These are phyloP conservation scores for Entomortierella chlamydospora DNA, from an alignment of 192 early-diverging fungal species.

Conservation along the genomic window DNA sequence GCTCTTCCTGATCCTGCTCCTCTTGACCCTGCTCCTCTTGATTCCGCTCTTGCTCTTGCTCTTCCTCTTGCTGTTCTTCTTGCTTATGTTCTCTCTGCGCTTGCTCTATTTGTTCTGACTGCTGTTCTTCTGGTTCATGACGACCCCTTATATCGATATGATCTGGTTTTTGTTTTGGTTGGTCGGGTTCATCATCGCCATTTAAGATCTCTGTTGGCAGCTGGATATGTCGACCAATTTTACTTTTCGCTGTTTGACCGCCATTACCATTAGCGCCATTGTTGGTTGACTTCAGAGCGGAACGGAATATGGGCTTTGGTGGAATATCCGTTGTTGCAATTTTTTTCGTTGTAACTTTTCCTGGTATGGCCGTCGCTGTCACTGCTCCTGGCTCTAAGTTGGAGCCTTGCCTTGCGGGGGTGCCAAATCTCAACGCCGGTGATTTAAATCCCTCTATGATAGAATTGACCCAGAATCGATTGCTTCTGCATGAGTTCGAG, in stretches of 20 bases:
- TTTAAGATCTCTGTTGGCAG: conserved; percentile 25
- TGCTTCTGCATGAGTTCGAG: no score
- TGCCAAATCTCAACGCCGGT: not conserved
- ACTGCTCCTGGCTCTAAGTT: not conserved
- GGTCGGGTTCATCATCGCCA: conserved; percentile 9
- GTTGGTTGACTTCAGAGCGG: conserved; percentile 33
- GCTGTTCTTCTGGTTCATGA: not conserved
- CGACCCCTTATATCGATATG: no score
- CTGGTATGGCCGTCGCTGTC: not conserved
- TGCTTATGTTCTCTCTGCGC: not conserved
- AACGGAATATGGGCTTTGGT: conserved; percentile 24
- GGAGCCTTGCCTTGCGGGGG: not conserved
- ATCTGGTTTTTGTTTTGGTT: not conserved
- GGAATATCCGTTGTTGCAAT: not conserved
- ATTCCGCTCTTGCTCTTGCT: not conserved
- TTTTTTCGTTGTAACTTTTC: not conserved
- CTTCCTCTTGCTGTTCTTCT: not conserved
- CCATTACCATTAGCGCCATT: not conserved
- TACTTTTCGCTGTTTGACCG: conserved; percentile 12
- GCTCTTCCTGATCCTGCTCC: not conserved
- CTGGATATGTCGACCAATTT: conserved; percentile 47
- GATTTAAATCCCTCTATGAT: conserved; percentile 11
- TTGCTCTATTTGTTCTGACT: not conserved
- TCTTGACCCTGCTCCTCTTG: not conserved
- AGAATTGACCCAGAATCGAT: no score